Evolutionary conservation across 2,329 filamentous ascomycete genomes (phyloP).

Genomic region (Coniochaeta hoffmannii): DNA sequence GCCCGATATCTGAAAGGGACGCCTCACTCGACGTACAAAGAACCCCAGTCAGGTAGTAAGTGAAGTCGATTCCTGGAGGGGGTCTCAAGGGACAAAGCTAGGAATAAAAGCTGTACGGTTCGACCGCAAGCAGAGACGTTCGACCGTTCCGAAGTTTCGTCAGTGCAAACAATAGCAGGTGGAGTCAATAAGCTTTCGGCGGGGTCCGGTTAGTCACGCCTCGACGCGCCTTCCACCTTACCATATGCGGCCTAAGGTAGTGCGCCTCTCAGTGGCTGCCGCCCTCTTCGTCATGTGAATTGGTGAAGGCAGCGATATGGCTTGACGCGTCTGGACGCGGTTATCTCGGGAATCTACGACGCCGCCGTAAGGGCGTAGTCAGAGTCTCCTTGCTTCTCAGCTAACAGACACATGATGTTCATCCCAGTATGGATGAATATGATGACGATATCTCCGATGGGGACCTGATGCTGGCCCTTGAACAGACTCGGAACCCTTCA

Average conservation of each 20-base stretch:
- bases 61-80: neutral
- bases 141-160: constrained; percentile 2
- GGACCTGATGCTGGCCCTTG: constrained; percentile 52
- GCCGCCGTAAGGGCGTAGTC: neutral
- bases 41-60: neutral
- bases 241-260: neutral
- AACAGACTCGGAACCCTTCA: neutral
- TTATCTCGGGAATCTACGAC: neutral
- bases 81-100: neutral
- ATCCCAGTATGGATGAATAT: neutral
- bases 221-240: neutral
- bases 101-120: neutral
- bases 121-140: neutral
- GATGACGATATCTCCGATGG: constrained; percentile 59
- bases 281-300: constrained; percentile 16
- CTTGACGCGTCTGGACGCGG: neutral
- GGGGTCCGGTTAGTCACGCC: neutral
- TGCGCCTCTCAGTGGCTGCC: neutral
- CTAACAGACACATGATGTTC: neutral
- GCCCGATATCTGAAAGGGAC: neutral
- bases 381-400: neutral
- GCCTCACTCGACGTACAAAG: neutral
- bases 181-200: neutral
- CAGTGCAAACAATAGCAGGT: constrained; percentile 2
- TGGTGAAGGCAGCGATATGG: constrained; percentile 6